Conservation (phyloP, 768 basidiomycete genomes). For the Hygrophoropsis aurantiaca region DNA sequence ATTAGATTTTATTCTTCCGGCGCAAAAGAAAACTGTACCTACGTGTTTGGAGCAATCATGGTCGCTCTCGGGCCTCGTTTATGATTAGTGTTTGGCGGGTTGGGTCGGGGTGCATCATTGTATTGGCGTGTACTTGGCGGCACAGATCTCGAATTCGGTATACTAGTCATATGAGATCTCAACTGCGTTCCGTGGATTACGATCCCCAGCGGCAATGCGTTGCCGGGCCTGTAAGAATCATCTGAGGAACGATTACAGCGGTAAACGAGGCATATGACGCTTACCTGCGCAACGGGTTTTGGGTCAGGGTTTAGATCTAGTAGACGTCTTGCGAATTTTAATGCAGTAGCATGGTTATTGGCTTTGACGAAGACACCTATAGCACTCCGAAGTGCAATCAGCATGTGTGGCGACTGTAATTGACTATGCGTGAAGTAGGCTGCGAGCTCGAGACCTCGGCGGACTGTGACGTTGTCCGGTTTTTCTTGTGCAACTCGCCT, state of each 20-base stretch:
- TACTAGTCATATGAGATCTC: conserved; percentile 94
- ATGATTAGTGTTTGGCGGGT: too few relatives aligned
- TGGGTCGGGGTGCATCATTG: too few relatives aligned
- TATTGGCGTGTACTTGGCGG: conserved; percentile 89
- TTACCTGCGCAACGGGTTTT: conserved; percentile 76
- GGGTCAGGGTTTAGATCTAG: conserved; percentile 89
- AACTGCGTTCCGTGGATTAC: conserved; percentile 91
- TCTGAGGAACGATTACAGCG: too few relatives aligned
- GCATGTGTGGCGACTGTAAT: conserved; percentile 83
- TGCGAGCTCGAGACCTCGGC: conserved; percentile 87
- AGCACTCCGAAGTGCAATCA: conserved; percentile 91
- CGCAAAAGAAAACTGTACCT: too few relatives aligned
- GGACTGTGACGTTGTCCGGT: conserved; percentile 79
- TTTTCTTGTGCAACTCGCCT: conserved; percentile 78
- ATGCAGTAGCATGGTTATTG: conserved; percentile 92
- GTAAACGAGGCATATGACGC: too few relatives aligned
- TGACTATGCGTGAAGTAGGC: conserved; percentile 98
- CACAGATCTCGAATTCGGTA: conserved; percentile 93
- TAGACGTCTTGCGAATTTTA: conserved; percentile 85
- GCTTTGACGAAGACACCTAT: conserved; percentile 88
- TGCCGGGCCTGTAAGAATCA: conserved; percentile 68
- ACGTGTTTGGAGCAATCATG: too few relatives aligned
- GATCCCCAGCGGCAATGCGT: conserved; percentile 89
- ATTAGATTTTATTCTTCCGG: too few relatives aligned
- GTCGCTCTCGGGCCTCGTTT: too few relatives aligned